A percentile compares a stretch with the other conserved stretches of the same genome.
Conservation (phyloP, 108 stramenopile species). For the Parmales sp. region DNA sequence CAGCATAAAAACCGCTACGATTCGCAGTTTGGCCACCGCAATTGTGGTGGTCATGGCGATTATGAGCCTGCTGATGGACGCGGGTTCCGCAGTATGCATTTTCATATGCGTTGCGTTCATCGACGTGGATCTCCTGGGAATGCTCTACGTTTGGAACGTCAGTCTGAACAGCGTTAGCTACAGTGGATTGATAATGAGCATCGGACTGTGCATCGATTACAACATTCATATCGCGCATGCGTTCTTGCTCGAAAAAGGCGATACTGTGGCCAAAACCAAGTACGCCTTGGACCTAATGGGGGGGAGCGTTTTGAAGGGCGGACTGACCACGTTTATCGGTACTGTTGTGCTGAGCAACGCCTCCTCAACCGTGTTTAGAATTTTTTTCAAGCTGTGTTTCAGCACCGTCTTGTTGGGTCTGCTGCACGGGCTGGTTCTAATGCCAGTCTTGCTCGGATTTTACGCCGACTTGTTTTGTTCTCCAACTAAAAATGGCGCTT, state of each 20-base stretch:
- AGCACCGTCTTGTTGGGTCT: constrained; percentile 6
- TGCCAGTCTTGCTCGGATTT: constrained; percentile 14
- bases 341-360: constrained; percentile 9
- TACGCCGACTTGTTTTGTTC: not conserved
- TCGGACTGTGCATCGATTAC: constrained; percentile 37
- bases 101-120: constrained; percentile 14
- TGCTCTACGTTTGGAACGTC: constrained; percentile 30
- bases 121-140: constrained; percentile 28
- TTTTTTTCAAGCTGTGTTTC: constrained; percentile 18
- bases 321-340: constrained; percentile 13
- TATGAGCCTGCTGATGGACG: not conserved
- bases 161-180: constrained; percentile 25
- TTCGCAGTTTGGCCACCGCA: not conserved
- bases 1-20: not conserved
- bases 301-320: constrained; percentile 13
- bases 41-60: not conserved
- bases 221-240: constrained; percentile 32
- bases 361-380: constrained; percentile 5
- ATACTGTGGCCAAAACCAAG: not conserved
- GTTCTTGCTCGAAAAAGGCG: constrained; percentile 28
- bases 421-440: constrained; percentile 12
- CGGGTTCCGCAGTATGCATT: not conserved
- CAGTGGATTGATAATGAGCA: constrained; percentile 29
- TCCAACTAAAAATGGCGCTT: too few species aligned
- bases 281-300: constrained; percentile 10